Conservation (phyloP, 148 eudicot species). For the Fallopia convolvulus region DNA sequence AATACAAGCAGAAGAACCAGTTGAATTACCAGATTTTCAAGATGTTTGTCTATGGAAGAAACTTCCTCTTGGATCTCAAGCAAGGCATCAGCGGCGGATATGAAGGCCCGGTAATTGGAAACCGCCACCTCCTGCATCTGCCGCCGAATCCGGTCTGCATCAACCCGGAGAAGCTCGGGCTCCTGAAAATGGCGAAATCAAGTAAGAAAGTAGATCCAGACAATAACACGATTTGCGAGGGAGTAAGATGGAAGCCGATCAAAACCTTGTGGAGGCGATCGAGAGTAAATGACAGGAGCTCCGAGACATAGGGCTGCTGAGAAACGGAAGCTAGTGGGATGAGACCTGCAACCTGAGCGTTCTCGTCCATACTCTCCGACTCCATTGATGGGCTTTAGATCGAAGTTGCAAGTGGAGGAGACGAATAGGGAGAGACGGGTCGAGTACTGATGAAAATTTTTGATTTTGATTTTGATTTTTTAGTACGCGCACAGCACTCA, state of each 20-base stretch:
- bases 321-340: constrained; percentile 79
- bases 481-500: too few relatives aligned
- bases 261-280: constrained; percentile 96
- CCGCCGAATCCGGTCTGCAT: constrained; percentile 88
- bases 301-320: constrained; percentile 95
- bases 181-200: constrained; percentile 35
- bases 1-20: not conserved
- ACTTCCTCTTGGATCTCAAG: constrained; percentile 67
- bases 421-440: not conserved
- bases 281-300: constrained; percentile 94
- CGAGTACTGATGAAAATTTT: too few relatives aligned
- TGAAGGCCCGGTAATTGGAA: constrained; percentile 84
- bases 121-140: constrained; percentile 99
- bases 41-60: constrained; percentile 80
- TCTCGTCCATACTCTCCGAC: constrained; percentile 25
- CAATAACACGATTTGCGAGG: not conserved
- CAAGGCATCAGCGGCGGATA: constrained; percentile 92
- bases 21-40: constrained; percentile 62
- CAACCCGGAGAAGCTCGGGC: constrained; percentile 91
- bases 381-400: constrained; percentile 18
- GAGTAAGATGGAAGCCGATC: not conserved
- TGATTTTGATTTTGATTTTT: too few relatives aligned
- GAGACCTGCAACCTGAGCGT: constrained; percentile 35
- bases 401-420: not conserved
- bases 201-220: not conserved